Evolutionary conservation across 2,329 filamentous ascomycete species (phyloP), one percentile per base, ranked within the genome.

Genomic region (Fusarium sp.): DNA sequence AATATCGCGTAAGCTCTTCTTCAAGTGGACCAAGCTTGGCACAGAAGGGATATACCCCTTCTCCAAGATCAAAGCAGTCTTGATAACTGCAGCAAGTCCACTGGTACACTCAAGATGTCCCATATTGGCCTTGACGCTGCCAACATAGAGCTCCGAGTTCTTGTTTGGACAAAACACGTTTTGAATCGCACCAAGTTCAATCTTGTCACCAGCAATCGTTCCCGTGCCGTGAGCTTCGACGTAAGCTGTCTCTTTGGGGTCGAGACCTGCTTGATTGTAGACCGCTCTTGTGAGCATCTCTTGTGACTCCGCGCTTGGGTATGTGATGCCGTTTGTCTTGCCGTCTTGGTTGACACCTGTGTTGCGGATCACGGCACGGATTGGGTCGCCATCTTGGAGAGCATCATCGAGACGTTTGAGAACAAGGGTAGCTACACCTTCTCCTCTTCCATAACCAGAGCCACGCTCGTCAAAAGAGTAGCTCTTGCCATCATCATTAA

Each of bases 121-220:
- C 14, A 74, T 65, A 31, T 72, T 74, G 4, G 71, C 52, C 45
- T 77, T 45, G 76, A 74, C 64, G 14, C 59, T 68, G 10, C 68
- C 65, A 5, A 70, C 27, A 5, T 56, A 61, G 11, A 70, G 16
- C 11, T 70, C 61, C 1, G 60, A 58, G 5, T 42, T 45, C 20
- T 42, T 38, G 31, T 56, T 59, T 5, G 29, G 50, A 7, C 63
- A 59, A 40, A 72, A 70, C 9, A 64, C 60, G 18, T 54, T 62
- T 3, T 6, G 37, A 18, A 71, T 69, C 2, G 66, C 62, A 1
- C 57, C 22, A 11, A 70, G 37, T 22, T 72, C 70, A 13, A 57
- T 57, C 37, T 50, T 67, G 20, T 72, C 67, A 0, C 70, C 70
- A 1, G 63, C 70, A 5, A 56, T 40, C 0, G 70, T 72, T 0